These are phyloP conservation scores for Fagus crenata DNA, from an alignment of 306 rosid genomes.

Conservation along the genomic window DNA sequence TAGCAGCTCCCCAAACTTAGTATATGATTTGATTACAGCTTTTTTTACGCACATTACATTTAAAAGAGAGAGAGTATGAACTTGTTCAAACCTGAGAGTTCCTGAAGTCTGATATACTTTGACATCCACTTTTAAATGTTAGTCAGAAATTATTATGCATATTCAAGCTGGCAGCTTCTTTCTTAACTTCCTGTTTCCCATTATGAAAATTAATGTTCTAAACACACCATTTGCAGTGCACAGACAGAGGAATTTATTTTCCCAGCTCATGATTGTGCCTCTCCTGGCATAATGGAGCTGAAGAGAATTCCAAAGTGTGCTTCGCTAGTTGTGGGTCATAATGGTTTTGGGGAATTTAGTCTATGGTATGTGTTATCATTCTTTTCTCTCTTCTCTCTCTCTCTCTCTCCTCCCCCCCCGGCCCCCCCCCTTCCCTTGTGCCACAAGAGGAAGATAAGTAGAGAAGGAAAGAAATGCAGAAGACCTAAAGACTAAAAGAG, in stretches of 20 bases:
- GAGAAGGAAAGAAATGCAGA: neutral
- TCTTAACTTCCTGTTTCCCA: constrained; percentile 6
- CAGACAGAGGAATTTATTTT: constrained; percentile 43
- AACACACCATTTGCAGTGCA: constrained; percentile 55
- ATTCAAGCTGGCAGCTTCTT: neutral
- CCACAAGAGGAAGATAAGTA: neutral
- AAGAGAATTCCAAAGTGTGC: constrained; percentile 66
- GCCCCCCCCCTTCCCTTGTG: neutral
- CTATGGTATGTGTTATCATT: constrained; percentile 60
- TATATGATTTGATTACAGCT: neutral
- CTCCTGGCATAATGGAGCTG: constrained; percentile 78
- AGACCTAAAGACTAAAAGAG: neutral
- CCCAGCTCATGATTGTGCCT: constrained; percentile 51
- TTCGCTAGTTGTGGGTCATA: constrained; percentile 64
- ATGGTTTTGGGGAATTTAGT: constrained; percentile 70
- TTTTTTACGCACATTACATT: neutral
- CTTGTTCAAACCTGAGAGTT: neutral
- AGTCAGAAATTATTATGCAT: neutral
- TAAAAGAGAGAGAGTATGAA: neutral
- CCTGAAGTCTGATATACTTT: neutral
- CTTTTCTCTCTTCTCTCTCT: neutral
- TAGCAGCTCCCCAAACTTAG: constrained; percentile 14
- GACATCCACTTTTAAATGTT: neutral
- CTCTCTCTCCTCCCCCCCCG: neutral
- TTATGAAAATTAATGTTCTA: constrained; percentile 23